Evolutionary conservation across 2,329 filamentous ascomycete species (phyloP).

Genomic region (Cyphellophora europaea): DNA sequence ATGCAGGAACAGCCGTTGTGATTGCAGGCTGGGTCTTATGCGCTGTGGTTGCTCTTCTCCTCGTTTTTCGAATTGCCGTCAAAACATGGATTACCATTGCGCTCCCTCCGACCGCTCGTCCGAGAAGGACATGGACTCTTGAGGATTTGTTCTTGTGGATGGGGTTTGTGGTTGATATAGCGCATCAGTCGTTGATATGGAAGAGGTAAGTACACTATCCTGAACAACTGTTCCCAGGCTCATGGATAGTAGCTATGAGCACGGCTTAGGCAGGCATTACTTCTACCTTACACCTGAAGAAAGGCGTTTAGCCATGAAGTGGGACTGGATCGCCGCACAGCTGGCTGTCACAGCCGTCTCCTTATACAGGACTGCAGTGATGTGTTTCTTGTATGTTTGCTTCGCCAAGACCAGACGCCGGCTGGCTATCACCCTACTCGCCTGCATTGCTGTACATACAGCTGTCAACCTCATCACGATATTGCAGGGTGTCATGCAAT

Average conservation of each 20-base stretch:
- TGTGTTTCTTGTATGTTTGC: constrained; percentile 27
- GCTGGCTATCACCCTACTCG: constrained; percentile 23
- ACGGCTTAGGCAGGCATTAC: constrained; percentile 25
- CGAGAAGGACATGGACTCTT: constrained; percentile 24
- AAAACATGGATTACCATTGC: constrained; percentile 23
- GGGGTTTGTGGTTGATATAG: constrained; percentile 23
- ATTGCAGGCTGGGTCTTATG: constrained; percentile 10
- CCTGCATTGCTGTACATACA: constrained; percentile 24
- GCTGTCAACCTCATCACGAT: constrained; percentile 25
- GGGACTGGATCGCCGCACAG: constrained; percentile 21
- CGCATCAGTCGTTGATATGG: constrained; percentile 25
- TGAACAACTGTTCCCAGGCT: constrained; percentile 1
- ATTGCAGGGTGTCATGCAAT: constrained; percentile 27
- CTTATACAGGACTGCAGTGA: constrained; percentile 27
- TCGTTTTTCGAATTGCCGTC: constrained; percentile 12
- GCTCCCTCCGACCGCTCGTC: constrained; percentile 23
- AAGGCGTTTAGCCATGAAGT: constrained; percentile 22
- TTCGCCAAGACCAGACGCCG: constrained; percentile 23
- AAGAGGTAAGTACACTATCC: constrained; percentile 20
- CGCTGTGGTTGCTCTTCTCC: constrained; percentile 12
- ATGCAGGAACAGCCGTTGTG: not conserved
- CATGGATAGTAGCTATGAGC: constrained; percentile 16
- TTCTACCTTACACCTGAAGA: constrained; percentile 21
- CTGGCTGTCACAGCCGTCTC: constrained; percentile 25
- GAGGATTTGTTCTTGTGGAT: constrained; percentile 25